Base-by-base conservation (phyloP, 257 asterid genomes). In the Ballota nigra region DNA sequence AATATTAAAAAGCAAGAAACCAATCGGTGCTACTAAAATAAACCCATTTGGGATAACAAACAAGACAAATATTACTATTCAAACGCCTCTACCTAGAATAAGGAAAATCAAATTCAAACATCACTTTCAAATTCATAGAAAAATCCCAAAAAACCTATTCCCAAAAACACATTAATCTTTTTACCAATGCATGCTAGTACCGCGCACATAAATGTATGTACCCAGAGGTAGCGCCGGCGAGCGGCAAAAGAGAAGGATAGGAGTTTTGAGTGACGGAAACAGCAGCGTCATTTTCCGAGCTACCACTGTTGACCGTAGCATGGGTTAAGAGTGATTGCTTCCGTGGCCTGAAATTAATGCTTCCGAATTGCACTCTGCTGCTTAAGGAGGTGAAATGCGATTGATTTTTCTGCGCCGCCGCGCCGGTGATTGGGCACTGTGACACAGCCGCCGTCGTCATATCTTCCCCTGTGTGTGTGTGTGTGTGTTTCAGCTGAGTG, bases 361-460 rank as follows among this genome's bases (percentile, higher is more conserved):
- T 66, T 29, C 84, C 70, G 26, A 65, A 79, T 29, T 15, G 81
- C 57, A 75, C 53, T 13, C 28, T 64, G 72, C 68, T 59, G 64
- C 73, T 77, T 11, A 77, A 73, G 56, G 60, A 51, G 59, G 79
- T 51, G 36, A 76, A 81, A 71, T 78, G 82, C 18, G 82, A 80
- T 12, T 49, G 57, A 3, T 29, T 60, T 41, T 40, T 78, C 18
- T 58, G 79, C 71, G 83, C 76, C 65, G 41, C 77, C 69, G 77
- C 19, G 67, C 83, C 82, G 33, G 82, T 16, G 71, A 66, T 63
- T 68, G 77, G 58, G 69, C 78, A 70, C 34, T 79, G 85, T 13
- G 78, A 67, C 31, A 70, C 78, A 56, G 78, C 80, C 69, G 83
- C 77, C 29, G 86, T 28, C 36, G 87, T 83, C 85, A 75, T 77